phyloP scores from a whole-genome alignment of 106 monocot genomes.

The Acorus gramineus region DNA sequence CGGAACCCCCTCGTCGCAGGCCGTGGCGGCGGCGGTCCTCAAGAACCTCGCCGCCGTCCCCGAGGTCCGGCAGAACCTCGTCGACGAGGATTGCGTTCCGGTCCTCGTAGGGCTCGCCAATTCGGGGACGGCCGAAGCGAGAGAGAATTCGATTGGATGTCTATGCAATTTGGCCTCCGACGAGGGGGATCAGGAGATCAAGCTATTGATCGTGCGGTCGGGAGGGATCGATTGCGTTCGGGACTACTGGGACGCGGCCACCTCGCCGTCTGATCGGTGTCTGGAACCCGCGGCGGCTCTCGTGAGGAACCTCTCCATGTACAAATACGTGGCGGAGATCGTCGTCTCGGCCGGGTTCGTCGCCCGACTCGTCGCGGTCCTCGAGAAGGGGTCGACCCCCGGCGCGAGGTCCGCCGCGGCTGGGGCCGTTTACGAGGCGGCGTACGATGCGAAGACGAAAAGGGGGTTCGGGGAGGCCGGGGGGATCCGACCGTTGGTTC shows the following conservation, averaged over 20 bases:
- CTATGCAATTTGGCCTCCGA: conserved; percentile 47
- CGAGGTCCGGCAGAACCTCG: conserved; percentile 36
- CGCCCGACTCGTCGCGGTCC: conserved; percentile 13
- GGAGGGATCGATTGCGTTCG: conserved; percentile 42
- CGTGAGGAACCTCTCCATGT: conserved; percentile 39
- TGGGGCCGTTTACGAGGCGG: conserved; percentile 21
- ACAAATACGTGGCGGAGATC: conserved; percentile 36
- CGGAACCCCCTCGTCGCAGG: conserved; percentile 59
- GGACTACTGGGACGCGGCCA: conserved; percentile 29
- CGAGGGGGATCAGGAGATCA: conserved; percentile 20
- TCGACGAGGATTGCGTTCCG: conserved; percentile 37
- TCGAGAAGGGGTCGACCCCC: conserved; percentile 13
- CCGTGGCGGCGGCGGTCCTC: conserved; percentile 53
- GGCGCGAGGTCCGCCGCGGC: conserved; percentile 46
- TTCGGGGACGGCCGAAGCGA: conserved; percentile 46
- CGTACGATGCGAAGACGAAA: conserved; percentile 4
- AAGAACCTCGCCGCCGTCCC: conserved; percentile 50
- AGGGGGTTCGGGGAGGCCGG: conserved; percentile 32
- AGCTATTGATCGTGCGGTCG: conserved; percentile 36
- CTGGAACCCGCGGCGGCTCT: conserved; percentile 50
- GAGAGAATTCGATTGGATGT: conserved; percentile 50
- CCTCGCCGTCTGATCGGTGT: conserved; percentile 5
- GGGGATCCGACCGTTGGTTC: conserved; percentile 29
- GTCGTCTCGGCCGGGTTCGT: conserved; percentile 20
- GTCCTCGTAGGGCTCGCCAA: conserved; percentile 29